Conservation (phyloP, 2,329 filamentous ascomycete genomes). For the Pseudocercospora crystallina region DNA sequence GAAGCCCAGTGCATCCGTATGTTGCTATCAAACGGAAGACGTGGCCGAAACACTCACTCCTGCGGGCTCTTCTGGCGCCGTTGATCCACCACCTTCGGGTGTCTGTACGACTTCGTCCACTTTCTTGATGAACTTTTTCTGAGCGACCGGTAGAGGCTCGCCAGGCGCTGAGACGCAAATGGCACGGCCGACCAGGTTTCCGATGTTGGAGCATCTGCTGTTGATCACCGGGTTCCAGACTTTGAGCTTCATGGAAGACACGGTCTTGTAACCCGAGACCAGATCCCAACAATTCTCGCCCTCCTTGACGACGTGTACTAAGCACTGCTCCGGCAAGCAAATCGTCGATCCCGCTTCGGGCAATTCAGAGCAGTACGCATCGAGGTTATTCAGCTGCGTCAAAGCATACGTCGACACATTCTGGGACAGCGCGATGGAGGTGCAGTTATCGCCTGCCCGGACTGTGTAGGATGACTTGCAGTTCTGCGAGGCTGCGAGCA, state of each 20-base stretch:
- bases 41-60: too few species aligned
- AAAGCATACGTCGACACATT: background rate
- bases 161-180: background rate
- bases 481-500: too few species aligned
- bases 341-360: background rate
- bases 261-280: background rate
- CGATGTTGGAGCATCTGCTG: background rate
- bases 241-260: background rate
- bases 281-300: background rate
- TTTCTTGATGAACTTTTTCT: too few species aligned
- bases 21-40: too few species aligned
- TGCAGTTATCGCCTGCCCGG: slow-evolving; percentile 1
- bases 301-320: background rate
- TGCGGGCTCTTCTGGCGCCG: too few species aligned
- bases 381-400: background rate
- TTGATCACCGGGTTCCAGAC: background rate
- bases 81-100: too few species aligned
- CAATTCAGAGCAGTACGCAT: background rate
- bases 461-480: background rate
- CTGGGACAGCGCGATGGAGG: background rate
- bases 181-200: background rate
- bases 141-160: background rate
- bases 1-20: too few species aligned
- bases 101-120: too few species aligned
- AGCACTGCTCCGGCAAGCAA: background rate